Evolutionary conservation across 441 rosid genomes (phyloP).

Genomic region (Brassica hybrid): DNA sequence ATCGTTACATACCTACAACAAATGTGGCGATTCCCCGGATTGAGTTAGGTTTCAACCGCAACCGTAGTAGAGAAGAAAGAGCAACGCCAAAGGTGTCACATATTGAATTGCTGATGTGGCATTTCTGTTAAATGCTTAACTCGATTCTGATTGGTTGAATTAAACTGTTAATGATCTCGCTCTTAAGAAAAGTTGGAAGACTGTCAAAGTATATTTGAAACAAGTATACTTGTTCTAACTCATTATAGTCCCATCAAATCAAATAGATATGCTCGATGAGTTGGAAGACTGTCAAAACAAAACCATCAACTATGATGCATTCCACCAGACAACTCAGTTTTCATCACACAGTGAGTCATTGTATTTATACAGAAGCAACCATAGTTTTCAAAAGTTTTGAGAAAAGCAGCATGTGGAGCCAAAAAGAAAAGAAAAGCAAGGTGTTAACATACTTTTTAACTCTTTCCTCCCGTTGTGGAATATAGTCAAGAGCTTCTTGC

Average conservation of each 20-base stretch:
- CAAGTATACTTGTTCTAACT: no score
- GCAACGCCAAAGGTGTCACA: background rate
- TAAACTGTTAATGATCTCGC: background rate
- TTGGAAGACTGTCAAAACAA: background rate
- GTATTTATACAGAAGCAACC: background rate
- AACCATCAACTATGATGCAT: constrained; percentile 6
- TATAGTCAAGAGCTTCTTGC: constrained; percentile 78
- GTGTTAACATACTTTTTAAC: constrained; percentile 50
- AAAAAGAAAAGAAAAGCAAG: background rate
- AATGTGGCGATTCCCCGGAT: no score
- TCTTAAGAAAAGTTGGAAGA: background rate
- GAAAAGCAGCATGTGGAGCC: no score
- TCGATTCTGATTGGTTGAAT: background rate
- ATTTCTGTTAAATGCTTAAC: background rate
- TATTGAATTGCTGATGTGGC: background rate
- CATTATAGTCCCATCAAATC: no score
- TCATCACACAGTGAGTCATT: background rate
- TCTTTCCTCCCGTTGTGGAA: constrained; percentile 69
- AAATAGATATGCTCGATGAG: background rate
- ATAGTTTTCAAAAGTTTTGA: no score
- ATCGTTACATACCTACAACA: background rate
- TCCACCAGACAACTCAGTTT: background rate
- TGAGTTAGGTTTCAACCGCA: no score
- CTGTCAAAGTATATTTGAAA: no score
- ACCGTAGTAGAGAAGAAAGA: no score